Conservation (phyloP, 768 basidiomycete genomes). For the Dioszegia aurantiaca region DNA sequence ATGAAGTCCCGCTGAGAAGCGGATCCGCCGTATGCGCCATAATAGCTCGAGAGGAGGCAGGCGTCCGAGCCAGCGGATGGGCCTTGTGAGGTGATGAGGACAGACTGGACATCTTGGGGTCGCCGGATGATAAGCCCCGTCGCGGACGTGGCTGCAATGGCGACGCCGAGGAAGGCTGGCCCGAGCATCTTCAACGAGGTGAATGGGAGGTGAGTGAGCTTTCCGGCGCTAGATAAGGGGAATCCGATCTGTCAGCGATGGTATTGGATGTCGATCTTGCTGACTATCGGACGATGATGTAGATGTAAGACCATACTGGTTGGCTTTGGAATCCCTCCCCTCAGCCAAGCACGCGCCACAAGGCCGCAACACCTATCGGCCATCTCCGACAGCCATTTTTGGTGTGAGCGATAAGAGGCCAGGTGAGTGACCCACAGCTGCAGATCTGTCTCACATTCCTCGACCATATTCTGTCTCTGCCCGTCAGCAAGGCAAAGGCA, state of each 20-base stretch:
- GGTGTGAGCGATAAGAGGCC: too few relatives aligned
- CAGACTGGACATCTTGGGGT: not conserved
- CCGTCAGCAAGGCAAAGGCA: not conserved
- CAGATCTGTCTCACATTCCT: too few relatives aligned
- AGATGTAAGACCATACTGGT: not conserved
- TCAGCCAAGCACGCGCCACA: too few relatives aligned
- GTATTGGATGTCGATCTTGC: not conserved
- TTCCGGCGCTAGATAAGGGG: too few relatives aligned
- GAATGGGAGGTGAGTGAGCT: too few relatives aligned
- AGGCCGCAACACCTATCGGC: not conserved
- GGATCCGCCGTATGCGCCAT: slow-evolving; percentile 26
- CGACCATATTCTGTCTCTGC: not conserved
- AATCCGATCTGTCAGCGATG: not conserved
- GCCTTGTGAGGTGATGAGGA: slow-evolving; percentile 15
- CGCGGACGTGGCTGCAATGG: not conserved
- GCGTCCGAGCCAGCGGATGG: slow-evolving; percentile 5
- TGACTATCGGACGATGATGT: not conserved
- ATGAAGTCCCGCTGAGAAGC: slow-evolving; percentile 21
- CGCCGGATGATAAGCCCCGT: slow-evolving; percentile 4
- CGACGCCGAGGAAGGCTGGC: not conserved
- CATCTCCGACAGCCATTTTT: slow-evolving; percentile 1
- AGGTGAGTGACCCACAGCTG: too few relatives aligned
- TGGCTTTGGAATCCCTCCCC: not conserved
- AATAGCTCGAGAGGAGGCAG: slow-evolving; percentile 27
- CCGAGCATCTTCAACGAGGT: slow-evolving; percentile 6